Evolutionary conservation across 1,284 basidiomycete genomes (phyloP).

Genomic region (Exobasidium cylindrosporum): DNA sequence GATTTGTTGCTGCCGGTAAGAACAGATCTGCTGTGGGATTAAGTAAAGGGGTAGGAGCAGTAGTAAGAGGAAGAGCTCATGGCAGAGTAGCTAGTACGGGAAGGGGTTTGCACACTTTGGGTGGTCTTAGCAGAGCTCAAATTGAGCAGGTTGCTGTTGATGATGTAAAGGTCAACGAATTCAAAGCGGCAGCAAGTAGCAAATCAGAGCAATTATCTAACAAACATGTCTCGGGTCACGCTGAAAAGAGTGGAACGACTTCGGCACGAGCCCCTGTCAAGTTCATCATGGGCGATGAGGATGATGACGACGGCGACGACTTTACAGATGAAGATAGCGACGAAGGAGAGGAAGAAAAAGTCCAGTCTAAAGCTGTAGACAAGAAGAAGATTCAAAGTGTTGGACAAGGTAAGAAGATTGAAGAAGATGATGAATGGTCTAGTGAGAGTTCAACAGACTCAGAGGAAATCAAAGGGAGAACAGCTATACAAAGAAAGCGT

Average conservation of each 20-base stretch:
- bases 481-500: constrained; percentile 51
- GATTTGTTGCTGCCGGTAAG: neutral
- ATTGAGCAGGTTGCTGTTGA: neutral
- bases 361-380: neutral
- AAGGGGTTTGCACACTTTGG: neutral
- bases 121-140: neutral
- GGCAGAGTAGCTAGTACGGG: neutral
- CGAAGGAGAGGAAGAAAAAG: constrained; percentile 17
- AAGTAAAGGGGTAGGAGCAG: neutral
- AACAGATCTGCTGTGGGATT: neutral
- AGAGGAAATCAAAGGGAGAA: constrained; percentile 40
- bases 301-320: constrained; percentile 42
- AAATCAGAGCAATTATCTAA: neutral
- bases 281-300: constrained; percentile 50
- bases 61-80: neutral
- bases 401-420: constrained; percentile 16
- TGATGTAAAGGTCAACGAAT: neutral
- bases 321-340: constrained; percentile 11
- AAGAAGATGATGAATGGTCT: constrained; percentile 47
- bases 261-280: constrained; percentile 21
- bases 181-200: no score
- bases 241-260: neutral
- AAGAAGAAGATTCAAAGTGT: constrained; percentile 26
- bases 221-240: no score
- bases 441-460: constrained; percentile 53